Base-by-base conservation (phyloP, 345 rosid genomes). In the Populus davidiana region DNA sequence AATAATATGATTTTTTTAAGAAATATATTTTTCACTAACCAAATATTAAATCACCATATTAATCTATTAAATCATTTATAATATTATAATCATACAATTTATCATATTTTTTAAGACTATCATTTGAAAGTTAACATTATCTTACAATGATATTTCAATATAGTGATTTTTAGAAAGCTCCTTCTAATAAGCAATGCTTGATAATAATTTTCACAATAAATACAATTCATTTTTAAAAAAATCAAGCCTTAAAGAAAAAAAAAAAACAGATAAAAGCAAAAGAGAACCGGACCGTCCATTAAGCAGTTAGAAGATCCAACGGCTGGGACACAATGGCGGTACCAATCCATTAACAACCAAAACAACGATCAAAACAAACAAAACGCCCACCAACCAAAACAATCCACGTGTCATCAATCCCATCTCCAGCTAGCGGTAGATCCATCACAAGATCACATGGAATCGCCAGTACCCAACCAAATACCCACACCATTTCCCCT, bases 401-500 rank as follows among this genome's bases (percentile, higher is more conserved):
- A 3, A 9, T 77, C 87, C 63, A 56, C 29, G 63, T 56, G 63
- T 10, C 63, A n/a, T n/a, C 11, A 56, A 9, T 56, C 63, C 29
- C 29, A 69, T 38, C 72, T 8, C 33, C 43, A 38, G 86, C 80
- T 56, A 0, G 36, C 36, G 36, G 36, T 33, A 80, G 81, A 78
- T 73, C 79, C 54, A 78, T 14, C 77, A 43, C 47, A 43, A 74
- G 80, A 75, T 90, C 84, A 88, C 92, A 91, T 91, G 94, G 87
- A 87, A 86, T 80, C 87, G 89, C 92, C 94, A 88, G 93, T 87
- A 81, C 68, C 91, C 94, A 90, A 86, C 88, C 85, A 73, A 69
- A 85, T 65, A 79, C 83, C 86, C 79, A 84, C 84, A 75, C 79
- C 84, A 81, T 79, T 59, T 23, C 31, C 21, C 61, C 64, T 75